Conservation (phyloP, 129 eudicot species). For the Cynara cardunculus region DNA sequence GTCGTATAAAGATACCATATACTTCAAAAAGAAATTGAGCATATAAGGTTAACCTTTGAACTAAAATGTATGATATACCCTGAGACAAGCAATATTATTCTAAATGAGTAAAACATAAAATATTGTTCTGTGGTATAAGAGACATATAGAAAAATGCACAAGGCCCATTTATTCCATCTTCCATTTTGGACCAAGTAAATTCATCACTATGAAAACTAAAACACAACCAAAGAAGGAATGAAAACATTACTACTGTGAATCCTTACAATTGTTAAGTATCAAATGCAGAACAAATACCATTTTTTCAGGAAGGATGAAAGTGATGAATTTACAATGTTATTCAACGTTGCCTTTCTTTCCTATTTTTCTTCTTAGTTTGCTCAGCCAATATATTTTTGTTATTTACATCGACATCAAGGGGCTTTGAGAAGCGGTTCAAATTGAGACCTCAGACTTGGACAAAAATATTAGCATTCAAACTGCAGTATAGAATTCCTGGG, state of each 20-base stretch:
- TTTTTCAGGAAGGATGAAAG: not conserved
- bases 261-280: not conserved
- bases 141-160: not conserved
- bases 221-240: not conserved
- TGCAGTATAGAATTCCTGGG: not conserved
- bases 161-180: not conserved
- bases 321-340: not conserved
- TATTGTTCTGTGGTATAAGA: not conserved
- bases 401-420: not conserved
- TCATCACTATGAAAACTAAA: not conserved
- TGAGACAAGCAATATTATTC: not conserved
- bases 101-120: not conserved
- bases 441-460: not conserved
- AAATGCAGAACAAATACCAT: not conserved
- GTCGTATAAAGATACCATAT: not conserved
- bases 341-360: not conserved
- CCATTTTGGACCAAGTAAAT: not conserved
- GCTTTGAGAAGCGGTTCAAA: not conserved
- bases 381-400: not conserved
- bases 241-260: not conserved
- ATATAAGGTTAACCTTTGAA: constrained; percentile 2
- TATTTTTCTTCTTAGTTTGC: too few relatives aligned
- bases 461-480: not conserved
- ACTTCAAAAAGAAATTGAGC: not conserved
- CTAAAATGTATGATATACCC: not conserved